A percentile compares a stretch with the other conserved stretches of the same genome.
Evolutionary conservation across 1,139 yeast genomes (phyloP).

Genomic region (Hyphopichia wangnamkhiaoensis): DNA sequence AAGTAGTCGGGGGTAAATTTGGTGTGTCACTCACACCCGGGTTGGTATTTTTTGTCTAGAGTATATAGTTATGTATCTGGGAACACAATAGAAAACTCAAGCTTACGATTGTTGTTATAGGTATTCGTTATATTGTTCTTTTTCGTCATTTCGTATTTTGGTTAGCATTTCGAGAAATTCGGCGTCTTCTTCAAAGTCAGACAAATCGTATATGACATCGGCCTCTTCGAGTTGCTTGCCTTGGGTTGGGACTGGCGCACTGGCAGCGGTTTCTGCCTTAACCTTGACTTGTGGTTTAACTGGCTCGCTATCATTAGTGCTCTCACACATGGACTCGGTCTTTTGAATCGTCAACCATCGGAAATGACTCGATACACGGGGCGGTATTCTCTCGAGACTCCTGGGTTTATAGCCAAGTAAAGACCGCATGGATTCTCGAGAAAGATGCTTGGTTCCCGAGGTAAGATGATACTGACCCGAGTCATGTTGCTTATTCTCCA

Average conservation of each 20-base stretch:
- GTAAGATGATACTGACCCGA: neutral
- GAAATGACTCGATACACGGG: conserved; percentile 1
- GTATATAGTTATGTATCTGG: neutral
- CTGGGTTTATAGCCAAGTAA: neutral
- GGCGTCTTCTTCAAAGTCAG: conserved; percentile 31
- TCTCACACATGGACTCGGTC: conserved; percentile 1
- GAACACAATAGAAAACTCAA: neutral
- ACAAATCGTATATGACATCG: conserved; percentile 21
- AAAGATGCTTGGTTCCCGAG: neutral
- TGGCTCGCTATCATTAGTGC: no score
- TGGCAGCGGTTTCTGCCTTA: neutral
- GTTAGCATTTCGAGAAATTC: conserved; percentile 17
- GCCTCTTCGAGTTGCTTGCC: conserved; percentile 8
- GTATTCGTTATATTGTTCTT: conserved; percentile 3
- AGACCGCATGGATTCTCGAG: no score
- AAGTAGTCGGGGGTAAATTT: no score
- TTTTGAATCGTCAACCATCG: neutral
- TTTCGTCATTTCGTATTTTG: conserved; percentile 1
- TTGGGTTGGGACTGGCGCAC: neutral
- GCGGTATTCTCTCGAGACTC: neutral
- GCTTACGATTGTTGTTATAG: no score
- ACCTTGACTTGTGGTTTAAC: neutral
- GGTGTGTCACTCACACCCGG: no score
- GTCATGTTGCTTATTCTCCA: neutral
- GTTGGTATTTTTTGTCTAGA: neutral